A percentile compares a stretch with the other conserved stretches of the same genome.
Evolutionary conservation across 805 yeast genomes (phyloP).

Genomic region (Wickerhamiella domercqiae): DNA sequence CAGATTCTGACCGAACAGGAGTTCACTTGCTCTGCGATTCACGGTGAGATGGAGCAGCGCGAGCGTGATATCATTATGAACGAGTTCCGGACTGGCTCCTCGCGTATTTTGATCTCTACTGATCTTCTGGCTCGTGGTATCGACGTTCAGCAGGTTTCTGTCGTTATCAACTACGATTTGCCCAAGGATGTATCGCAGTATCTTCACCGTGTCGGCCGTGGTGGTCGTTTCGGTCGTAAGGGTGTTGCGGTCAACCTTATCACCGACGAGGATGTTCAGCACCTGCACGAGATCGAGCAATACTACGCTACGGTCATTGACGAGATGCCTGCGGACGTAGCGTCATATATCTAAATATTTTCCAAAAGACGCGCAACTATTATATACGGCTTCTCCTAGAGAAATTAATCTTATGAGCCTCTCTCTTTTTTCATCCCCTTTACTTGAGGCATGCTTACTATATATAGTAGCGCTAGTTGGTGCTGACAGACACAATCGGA

Average conservation of each 20-base stretch:
- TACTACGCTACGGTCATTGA: slow-evolving; percentile 80
- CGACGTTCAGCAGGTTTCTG: slow-evolving; percentile 92
- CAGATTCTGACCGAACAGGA: slow-evolving; percentile 57
- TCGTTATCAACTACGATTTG: slow-evolving; percentile 86
- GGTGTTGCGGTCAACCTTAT: slow-evolving; percentile 95
- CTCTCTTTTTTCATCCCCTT: slow-evolving; percentile 1
- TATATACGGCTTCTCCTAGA: not conserved
- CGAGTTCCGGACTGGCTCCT: slow-evolving; percentile 87
- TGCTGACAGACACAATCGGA: too few relatives aligned
- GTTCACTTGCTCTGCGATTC: slow-evolving; percentile 89
- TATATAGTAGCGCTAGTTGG: too few relatives aligned
- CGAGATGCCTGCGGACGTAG: slow-evolving; percentile 65
- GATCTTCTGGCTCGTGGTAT: slow-evolving; percentile 97
- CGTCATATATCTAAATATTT: slow-evolving; percentile 23
- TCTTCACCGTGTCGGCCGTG: slow-evolving; percentile 95
- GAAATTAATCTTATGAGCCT: not conserved
- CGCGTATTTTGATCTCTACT: slow-evolving; percentile 83
- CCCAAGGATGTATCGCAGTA: slow-evolving; percentile 86
- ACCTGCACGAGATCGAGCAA: slow-evolving; percentile 73
- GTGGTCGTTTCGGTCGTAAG: slow-evolving; percentile 97
- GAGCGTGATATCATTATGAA: slow-evolving; percentile 92
- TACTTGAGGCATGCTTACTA: too few relatives aligned
- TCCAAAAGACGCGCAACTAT: too few relatives aligned
- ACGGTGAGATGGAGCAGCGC: slow-evolving; percentile 87
- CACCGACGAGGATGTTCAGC: slow-evolving; percentile 59